phyloP scores from a whole-genome alignment of 2,329 filamentous ascomycete genomes.

The Coleophoma eucalyptorum region DNA sequence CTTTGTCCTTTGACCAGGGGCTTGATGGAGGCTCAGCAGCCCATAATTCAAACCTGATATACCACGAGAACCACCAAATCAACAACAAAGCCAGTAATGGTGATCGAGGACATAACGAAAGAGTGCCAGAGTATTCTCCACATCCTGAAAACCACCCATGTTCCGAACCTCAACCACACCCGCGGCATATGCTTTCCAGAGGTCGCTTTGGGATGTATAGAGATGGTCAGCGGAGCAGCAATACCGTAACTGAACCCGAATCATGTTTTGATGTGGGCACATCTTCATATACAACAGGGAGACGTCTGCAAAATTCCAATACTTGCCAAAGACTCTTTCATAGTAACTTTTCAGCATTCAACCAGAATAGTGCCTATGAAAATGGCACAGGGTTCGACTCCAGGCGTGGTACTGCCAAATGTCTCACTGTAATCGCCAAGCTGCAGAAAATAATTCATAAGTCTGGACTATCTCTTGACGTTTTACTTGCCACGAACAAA shows the following conservation, averaged over 20 bases:
- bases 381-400: background rate
- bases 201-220: background rate
- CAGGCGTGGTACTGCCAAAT: background rate
- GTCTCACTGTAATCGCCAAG: background rate
- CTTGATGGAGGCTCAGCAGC: background rate
- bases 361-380: background rate
- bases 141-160: background rate
- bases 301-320: background rate
- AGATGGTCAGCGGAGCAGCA: background rate
- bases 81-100: background rate
- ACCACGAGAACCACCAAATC: background rate
- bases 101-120: background rate
- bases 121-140: background rate
- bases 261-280: background rate
- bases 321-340: background rate
- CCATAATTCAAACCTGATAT: background rate
- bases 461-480: background rate
- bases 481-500: background rate
- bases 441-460: background rate
- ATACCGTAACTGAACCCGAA: background rate
- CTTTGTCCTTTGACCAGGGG: background rate
- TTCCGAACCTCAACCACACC: background rate
- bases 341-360: background rate
- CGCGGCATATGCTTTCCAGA: background rate
- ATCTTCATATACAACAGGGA: no score